Conservation (phyloP, 179 eudicot species). For the Carnegiea gigantea region DNA sequence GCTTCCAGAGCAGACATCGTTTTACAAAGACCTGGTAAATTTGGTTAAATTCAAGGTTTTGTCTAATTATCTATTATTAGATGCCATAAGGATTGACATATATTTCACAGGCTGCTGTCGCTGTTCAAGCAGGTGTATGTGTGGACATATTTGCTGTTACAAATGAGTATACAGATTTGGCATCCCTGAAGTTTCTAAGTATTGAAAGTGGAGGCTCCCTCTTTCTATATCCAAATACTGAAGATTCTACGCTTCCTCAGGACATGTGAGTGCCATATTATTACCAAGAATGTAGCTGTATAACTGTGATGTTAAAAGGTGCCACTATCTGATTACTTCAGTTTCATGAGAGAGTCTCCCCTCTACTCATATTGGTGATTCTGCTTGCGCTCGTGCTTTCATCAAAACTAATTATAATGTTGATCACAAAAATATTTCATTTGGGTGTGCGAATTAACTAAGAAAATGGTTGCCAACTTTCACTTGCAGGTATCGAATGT, state of each 20-base stretch:
- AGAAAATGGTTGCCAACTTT: constrained; percentile 7
- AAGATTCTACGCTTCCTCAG: constrained; percentile 96
- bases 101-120: constrained; percentile 91
- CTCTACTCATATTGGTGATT: background rate
- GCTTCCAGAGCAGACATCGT: constrained; percentile 98
- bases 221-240: constrained; percentile 80
- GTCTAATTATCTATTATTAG: background rate
- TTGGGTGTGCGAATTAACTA: background rate
- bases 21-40: constrained; percentile 85
- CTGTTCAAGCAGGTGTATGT: constrained; percentile 99
- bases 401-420: background rate
- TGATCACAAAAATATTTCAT: background rate
- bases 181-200: constrained; percentile 89
- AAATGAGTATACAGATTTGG: constrained; percentile 95
- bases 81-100: constrained; percentile 35
- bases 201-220: constrained; percentile 96
- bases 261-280: constrained; percentile 73
- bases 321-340: background rate
- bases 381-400: background rate
- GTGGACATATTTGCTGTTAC: constrained; percentile 96
- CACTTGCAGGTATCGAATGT: constrained; percentile 81
- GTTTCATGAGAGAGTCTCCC: background rate
- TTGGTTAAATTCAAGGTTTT: constrained; percentile 15
- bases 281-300: background rate
- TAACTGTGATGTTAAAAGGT: background rate